Conservation (phyloP, 768 basidiomycete species). For the Panaeolus cyanescens region DNA sequence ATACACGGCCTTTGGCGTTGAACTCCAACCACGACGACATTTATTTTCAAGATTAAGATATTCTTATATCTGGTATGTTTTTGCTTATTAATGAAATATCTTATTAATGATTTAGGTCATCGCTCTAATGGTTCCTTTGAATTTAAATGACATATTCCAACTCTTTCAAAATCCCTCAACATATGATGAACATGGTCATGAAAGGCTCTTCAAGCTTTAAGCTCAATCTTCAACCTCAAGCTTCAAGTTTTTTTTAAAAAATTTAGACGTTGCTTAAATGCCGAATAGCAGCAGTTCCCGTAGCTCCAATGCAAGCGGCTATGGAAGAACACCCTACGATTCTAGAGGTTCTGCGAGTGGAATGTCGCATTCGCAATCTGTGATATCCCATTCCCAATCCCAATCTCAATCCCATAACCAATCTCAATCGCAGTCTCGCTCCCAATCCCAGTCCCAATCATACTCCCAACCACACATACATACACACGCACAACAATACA, state of each 20-base stretch:
- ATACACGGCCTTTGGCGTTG: no score
- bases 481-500: no score
- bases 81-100: neutral
- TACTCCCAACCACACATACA: neutral
- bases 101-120: neutral
- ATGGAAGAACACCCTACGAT: neutral
- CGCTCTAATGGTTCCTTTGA: neutral
- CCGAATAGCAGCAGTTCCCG: no score
- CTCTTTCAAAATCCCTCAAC: neutral
- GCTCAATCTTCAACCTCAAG: no score
- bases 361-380: neutral
- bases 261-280: no score
- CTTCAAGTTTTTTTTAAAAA: no score
- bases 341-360: neutral
- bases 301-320: neutral
- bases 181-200: neutral
- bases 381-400: neutral
- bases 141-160: neutral
- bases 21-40: no score
- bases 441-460: neutral
- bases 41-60: no score
- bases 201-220: no score
- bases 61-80: neutral
- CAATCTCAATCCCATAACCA: neutral
- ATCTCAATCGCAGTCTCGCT: neutral